Conservation (phyloP, 1,284 basidiomycete species). For the Leccinum fallax region DNA sequence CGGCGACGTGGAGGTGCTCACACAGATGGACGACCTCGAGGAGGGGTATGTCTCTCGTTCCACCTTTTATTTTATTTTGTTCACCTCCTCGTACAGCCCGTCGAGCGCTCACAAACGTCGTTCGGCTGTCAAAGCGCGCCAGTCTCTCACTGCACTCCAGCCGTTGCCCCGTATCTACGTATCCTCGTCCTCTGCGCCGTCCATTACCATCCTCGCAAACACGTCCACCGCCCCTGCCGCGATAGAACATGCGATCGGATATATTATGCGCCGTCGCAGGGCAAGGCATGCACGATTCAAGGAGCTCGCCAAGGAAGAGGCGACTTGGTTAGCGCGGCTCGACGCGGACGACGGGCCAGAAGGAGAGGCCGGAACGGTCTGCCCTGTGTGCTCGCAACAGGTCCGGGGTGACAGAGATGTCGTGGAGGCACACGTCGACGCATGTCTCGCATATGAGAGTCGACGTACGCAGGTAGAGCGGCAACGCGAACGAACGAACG, state of each 20-base stretch:
- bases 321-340: slow-evolving; percentile 23
- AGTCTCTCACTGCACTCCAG: slow-evolving; percentile 45
- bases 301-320: slow-evolving; percentile 63
- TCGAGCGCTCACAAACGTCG: slow-evolving; percentile 49
- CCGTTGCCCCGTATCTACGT: slow-evolving; percentile 22
- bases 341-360: slow-evolving; percentile 15
- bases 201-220: slow-evolving; percentile 1
- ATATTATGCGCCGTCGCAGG: slow-evolving; percentile 64
- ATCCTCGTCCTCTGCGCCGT: slow-evolving; percentile 3
- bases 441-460: slow-evolving; percentile 64
- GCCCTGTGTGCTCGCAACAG: slow-evolving; percentile 64
- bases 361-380: slow-evolving; percentile 46
- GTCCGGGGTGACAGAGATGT: slow-evolving; percentile 69
- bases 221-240: slow-evolving; percentile 41
- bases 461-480: slow-evolving; percentile 47
- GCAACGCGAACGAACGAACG: slow-evolving; percentile 25
- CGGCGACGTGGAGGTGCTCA: slow-evolving; percentile 51
- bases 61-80: neutral
- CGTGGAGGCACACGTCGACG: slow-evolving; percentile 74
- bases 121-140: slow-evolving; percentile 67
- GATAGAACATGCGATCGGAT: slow-evolving; percentile 54
- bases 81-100: slow-evolving; percentile 28
- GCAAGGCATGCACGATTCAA: slow-evolving; percentile 62
- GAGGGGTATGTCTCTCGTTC: slow-evolving; percentile 42
- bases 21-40: slow-evolving; percentile 45